Conservation (phyloP, 1,284 basidiomycete species). For the Microbotryum intermedium region DNA sequence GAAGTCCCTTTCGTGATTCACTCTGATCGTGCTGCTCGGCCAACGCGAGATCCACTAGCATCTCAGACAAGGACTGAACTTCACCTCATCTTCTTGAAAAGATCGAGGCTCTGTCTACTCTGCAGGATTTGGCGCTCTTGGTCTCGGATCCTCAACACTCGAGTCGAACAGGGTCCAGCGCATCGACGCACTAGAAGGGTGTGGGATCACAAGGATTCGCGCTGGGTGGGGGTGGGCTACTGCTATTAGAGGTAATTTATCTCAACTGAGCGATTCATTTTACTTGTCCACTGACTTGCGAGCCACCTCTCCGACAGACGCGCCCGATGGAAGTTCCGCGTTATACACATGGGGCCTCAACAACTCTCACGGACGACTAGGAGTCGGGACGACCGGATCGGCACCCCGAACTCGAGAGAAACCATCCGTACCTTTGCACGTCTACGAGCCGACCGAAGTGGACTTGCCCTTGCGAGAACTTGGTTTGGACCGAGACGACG, state of each 20-base stretch:
- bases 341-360: conserved; percentile 27
- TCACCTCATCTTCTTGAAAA: neutral
- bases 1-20: neutral
- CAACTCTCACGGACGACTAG: conserved; percentile 17
- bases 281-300: neutral
- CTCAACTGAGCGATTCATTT: too few species aligned
- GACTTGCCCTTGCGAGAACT: conserved; percentile 12
- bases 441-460: conserved; percentile 9
- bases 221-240: conserved; percentile 21
- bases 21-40: neutral
- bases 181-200: conserved; percentile 10
- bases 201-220: conserved; percentile 13
- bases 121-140: conserved; percentile 21
- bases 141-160: neutral
- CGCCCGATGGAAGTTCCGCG: neutral
- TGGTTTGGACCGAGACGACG: conserved; percentile 3
- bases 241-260: conserved; percentile 12
- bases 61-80: neutral
- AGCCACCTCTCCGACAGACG: neutral
- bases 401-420: neutral
- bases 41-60: too few species aligned
- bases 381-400: conserved; percentile 4
- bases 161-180: neutral
- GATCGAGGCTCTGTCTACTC: conserved; percentile 23
- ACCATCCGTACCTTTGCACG: conserved; percentile 3